Percentiles rank a stretch among this genome's conserved stretches.
These are phyloP conservation scores for Fusarium sambucinum DNA, from an alignment of 2,329 filamentous ascomycete genomes.

Conservation along the genomic window DNA sequence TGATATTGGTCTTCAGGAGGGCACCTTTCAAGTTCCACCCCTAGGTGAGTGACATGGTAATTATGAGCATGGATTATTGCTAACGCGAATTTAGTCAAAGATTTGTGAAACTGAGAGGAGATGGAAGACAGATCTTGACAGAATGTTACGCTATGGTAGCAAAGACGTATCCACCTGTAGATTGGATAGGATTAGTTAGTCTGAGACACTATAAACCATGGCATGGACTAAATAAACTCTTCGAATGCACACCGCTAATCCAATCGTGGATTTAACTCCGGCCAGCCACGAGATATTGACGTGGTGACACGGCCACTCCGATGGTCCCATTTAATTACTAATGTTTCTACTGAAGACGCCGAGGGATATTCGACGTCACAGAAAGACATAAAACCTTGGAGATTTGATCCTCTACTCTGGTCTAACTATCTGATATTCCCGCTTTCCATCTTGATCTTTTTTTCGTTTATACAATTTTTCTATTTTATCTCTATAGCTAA, in stretches of 20 bases:
- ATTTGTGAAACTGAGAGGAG: background rate
- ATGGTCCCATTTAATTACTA: background rate
- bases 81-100: background rate
- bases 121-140: no score
- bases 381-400: background rate
- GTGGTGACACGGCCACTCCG: background rate
- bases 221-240: background rate
- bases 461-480: background rate
- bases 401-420: background rate
- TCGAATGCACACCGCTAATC: slow-evolving; percentile 18
- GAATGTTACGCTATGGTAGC: no score
- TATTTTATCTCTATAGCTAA: background rate
- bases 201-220: background rate
- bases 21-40: background rate
- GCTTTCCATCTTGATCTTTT: background rate
- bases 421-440: background rate
- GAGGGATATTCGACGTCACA: background rate
- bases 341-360: background rate
- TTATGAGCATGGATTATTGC: background rate
- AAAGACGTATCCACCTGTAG: background rate
- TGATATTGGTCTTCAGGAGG: background rate
- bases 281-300: slow-evolving; percentile 17
- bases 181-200: background rate
- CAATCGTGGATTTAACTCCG: slow-evolving; percentile 9
- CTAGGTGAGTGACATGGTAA: background rate